phyloP scores from a whole-genome alignment of 306 rosid genomes.

The Rosa rugosa region DNA sequence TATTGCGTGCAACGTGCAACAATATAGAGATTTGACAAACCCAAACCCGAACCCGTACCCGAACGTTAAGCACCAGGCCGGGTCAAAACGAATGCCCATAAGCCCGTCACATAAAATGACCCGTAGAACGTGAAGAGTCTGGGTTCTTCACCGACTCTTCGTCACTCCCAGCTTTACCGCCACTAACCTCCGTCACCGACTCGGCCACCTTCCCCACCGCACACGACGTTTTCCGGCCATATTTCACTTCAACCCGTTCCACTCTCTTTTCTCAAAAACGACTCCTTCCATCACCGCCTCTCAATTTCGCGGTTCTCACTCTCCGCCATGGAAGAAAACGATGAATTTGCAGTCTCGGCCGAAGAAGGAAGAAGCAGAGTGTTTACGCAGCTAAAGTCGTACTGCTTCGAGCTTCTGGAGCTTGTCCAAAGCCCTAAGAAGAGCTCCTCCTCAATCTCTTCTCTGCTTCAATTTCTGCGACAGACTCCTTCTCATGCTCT shows the following conservation, averaged over 20 bases:
- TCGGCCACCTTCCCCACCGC: neutral
- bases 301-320: conserved; percentile 7
- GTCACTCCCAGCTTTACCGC: neutral
- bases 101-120: neutral
- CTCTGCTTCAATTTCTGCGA: conserved; percentile 56
- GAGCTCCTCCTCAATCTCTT: conserved; percentile 46
- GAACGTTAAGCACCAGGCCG: neutral
- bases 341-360: neutral
- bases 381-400: conserved; percentile 55
- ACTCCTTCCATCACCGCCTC: neutral
- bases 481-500: conserved; percentile 43
- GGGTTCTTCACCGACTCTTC: neutral
- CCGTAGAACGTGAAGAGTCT: neutral
- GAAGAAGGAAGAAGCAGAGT: conserved; percentile 31
- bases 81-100: neutral
- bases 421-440: conserved; percentile 62
- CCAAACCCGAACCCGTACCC: neutral
- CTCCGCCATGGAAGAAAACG: conserved; percentile 42
- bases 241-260: neutral
- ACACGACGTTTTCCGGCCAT: neutral
- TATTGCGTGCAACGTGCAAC: no score
- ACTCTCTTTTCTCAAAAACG: neutral
- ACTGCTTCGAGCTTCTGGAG: conserved; percentile 66
- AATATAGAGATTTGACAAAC: no score
- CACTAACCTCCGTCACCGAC: neutral